Base-by-base conservation (phyloP, 768 basidiomycete genomes). In the Obba rivulosa region DNA sequence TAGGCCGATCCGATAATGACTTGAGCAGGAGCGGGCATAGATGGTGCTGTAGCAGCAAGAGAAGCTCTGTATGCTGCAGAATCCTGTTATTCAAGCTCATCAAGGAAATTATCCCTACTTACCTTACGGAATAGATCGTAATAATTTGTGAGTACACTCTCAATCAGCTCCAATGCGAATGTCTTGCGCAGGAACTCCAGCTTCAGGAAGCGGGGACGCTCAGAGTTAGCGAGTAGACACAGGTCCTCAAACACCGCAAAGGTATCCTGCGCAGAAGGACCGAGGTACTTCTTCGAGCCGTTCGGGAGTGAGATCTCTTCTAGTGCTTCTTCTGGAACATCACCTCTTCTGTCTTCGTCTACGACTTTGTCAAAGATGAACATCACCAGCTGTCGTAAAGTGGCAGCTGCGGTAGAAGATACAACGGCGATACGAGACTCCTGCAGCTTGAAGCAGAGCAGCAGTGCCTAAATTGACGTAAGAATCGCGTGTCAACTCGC, bases 401-500 rank as follows among this genome's bases (percentile, higher is more conserved):
- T 97, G 0, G 96, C 96, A 2, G 94, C 94, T 2, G 95, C 95
- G 3, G 96, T 98, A 0, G 92, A 94, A 2, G 93, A 95, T 7
- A 99, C 95, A 21, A 98, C 95, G 0, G 92, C 88, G 20, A 94
- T 96, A 54, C 90, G 83, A 0, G 92, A 94, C 50, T 97, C 96
- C 66, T 97, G 93, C 21, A 97, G 70, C 64, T 85, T 92, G 77
- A 98, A 98, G 60, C 93, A 97, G 8, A 97, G 69, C n/a, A 95
- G 69, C 0, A 98, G 73, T 0, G 91, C 91, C 91, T 95, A 28
- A 3, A 31, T 13, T 7, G 10, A n/a, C 8, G 41, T 39, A 34
- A 47, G 2, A 10, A 16, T 13, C 18, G 5, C 28, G 2, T n/a
- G 24, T 14, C 31, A 48, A 22, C 9, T n/a, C 7, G 34, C 20